Base-by-base conservation (phyloP, 352 stramenopile species). In the Phytophthora kernoviae region DNA sequence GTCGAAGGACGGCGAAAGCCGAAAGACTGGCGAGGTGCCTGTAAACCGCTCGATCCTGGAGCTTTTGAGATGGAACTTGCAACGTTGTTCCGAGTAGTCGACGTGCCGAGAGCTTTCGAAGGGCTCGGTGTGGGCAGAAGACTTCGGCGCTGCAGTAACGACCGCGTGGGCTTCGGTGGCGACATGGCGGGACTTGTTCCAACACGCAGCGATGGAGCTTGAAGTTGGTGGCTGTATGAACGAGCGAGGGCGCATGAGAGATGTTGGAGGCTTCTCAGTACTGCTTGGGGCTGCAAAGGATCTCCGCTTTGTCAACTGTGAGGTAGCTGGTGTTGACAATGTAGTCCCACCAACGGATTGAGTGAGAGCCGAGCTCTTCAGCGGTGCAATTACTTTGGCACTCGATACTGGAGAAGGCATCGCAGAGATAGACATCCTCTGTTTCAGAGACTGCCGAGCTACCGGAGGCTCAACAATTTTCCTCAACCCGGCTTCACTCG, bases 1-100 rank as follows among this genome's bases (percentile, higher is more conserved):
- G 24, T n/a, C 24, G 52, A 62, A n/a, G 54, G 37, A 11, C 27
- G 52, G 20, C 61, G 60, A 64, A 70, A 70, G 5, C 65, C 65
- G 22, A 74, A 74, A 26, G 65, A 64, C 40, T 49, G 62, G 5
- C 51, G 51, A 15, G 65, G 54, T 26, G 27, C 33, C 17, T 27
- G 45, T 18, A 74, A 52, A 0, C 60, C 60, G 27, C 65, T 70
- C 2, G 20, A 5, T 27, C 62, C 59, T 40, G 40, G n/a, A 22
- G 45, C 33, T 36, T 62, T 66, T 37, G 40, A 30, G 9, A 59
- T 55, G 7, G 49, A 56, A 20, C 18, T 30, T 11, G 34, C 24
- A 4, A 61, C 37, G 32, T 46, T 59, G 33, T 36, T 68, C 26
- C 34, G 55, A 24, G 36, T 36, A 8, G 49, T 18, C 21, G 17